Evolutionary conservation across 371 early-diverging fungal genomes (phyloP).

Genomic region (Phascolomyces articulosus): DNA sequence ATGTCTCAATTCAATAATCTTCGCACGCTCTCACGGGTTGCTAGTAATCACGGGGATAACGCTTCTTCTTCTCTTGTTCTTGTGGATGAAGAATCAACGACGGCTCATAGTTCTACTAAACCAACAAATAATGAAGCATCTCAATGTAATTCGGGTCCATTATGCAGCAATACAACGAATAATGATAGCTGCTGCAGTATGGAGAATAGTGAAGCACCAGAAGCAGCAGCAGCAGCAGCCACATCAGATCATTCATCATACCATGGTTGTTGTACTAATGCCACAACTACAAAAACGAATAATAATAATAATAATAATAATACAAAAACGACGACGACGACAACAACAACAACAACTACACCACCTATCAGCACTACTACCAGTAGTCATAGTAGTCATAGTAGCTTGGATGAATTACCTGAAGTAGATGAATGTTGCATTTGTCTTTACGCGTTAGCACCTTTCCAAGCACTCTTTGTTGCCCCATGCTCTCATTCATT

Average conservation of each 20-base stretch:
- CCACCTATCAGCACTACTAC: background rate
- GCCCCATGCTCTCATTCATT: conserved; percentile 95
- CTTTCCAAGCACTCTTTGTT: conserved; percentile 93
- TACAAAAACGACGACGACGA: too few species aligned
- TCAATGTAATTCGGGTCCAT: background rate
- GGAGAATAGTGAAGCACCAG: background rate
- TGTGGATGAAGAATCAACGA: conserved; percentile 7
- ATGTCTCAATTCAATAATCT: conserved; percentile 43
- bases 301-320: background rate
- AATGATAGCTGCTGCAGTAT: conserved; percentile 4
- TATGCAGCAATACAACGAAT: conserved; percentile 5
- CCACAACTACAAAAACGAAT: background rate
- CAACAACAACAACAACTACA: too few species aligned
- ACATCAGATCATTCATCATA: too few species aligned
- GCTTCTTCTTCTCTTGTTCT: conserved; percentile 1
- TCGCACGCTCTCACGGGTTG: conserved; percentile 29
- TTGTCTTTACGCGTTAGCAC: conserved; percentile 88
- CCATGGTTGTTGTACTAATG: too few species aligned
- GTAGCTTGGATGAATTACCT: conserved; percentile 6
- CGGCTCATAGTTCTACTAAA: background rate
- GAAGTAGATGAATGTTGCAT: conserved; percentile 90
- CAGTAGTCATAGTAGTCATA: background rate
- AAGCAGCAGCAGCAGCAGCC: conserved; percentile 2
- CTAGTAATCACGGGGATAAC: conserved; percentile 15
- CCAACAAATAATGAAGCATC: background rate